These are phyloP conservation scores for Jamesozyma piceae DNA, from an alignment of 805 yeast species.

Conservation along the genomic window DNA sequence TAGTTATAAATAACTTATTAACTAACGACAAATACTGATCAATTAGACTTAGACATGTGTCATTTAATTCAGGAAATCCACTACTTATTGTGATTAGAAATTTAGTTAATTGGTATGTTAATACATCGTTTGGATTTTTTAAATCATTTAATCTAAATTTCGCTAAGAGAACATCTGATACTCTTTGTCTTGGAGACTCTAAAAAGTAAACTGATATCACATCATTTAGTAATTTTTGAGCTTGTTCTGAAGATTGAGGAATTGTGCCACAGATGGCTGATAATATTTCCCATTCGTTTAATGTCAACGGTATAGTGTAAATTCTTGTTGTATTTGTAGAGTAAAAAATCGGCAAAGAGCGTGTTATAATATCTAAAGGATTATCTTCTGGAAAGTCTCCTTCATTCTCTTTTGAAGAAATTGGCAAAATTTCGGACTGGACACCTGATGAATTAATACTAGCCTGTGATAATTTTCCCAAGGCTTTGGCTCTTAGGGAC, in stretches of 20 bases:
- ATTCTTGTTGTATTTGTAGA: conserved; percentile 20
- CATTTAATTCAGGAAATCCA: conserved; percentile 23
- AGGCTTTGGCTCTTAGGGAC: conserved; percentile 20
- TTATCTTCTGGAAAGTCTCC: too few species aligned
- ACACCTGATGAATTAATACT: conserved; percentile 3
- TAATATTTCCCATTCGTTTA: conserved; percentile 47
- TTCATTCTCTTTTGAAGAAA: too few species aligned
- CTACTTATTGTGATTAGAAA: conserved; percentile 23
- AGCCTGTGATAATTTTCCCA: conserved; percentile 16
- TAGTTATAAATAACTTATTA: conserved; percentile 9
- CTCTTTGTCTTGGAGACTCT: conserved; percentile 43
- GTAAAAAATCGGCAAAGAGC: conserved; percentile 23
- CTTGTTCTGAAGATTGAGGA: conserved; percentile 32
- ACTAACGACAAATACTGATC: conserved; percentile 19
- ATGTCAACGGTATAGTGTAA: conserved; percentile 36
- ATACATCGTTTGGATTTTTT: conserved; percentile 33
- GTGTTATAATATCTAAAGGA: conserved; percentile 15
- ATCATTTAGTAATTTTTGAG: conserved; percentile 30
- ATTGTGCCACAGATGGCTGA: conserved; percentile 39
- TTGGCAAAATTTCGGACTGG: too few species aligned
- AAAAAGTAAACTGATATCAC: conserved; percentile 40
- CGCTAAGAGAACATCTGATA: conserved; percentile 32
- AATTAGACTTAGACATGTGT: conserved; percentile 16
- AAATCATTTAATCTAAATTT: conserved; percentile 28
- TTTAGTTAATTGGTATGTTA: conserved; percentile 30